Evolutionary conservation across 345 rosid species (phyloP), one percentile per base, ranked within the genome.

Genomic region (Bretschneidera sinensis): DNA sequence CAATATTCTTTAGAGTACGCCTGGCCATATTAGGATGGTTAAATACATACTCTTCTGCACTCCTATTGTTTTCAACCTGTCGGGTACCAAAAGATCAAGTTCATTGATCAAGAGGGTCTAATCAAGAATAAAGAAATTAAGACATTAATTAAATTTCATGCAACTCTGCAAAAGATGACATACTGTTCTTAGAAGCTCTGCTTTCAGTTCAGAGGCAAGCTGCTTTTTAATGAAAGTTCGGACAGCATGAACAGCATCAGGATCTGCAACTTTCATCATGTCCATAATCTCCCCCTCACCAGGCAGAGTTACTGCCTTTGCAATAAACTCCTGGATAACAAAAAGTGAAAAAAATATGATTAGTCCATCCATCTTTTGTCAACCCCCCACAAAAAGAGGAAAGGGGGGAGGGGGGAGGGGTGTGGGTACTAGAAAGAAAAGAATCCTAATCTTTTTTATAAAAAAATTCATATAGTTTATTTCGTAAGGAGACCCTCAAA

Each of bases 211-310:
- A 64, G 83, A 76, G 33, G 97, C 99, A 74, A 94, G 85, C 68
- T 85, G 91, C 75, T 94, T 91, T 83, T 81, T 77, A 66, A 91
- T 79, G 69, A 94, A 94, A 54, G 67, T 72, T 64, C 96, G 83
- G 71, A 94, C 99, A 39, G 95, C 86, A 71, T 91, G 95, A 55
- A 94, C 99, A 53, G 96, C 96, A 77, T 88, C 96, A 51, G 97
- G 99, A 70, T 91, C 97, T n/a, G 97, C 99, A 76, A 94, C 87
- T 2, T 72, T 78, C 95, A 91, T 91, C 95, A 94, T 71, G 78
- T 94, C 99, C 99, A 94, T 95, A 60, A 94, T 85, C 81, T 94
- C 99, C 52, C 96, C 96, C 67, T 88, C 96, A 69, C 96, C 88
- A 14, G 99, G 99, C 15, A 91, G 61, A 63, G 97, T 90, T 60